Evolutionary conservation across 2,329 filamentous ascomycete species (phyloP).

Genomic region (Plectosphaerella cucumerina): DNA sequence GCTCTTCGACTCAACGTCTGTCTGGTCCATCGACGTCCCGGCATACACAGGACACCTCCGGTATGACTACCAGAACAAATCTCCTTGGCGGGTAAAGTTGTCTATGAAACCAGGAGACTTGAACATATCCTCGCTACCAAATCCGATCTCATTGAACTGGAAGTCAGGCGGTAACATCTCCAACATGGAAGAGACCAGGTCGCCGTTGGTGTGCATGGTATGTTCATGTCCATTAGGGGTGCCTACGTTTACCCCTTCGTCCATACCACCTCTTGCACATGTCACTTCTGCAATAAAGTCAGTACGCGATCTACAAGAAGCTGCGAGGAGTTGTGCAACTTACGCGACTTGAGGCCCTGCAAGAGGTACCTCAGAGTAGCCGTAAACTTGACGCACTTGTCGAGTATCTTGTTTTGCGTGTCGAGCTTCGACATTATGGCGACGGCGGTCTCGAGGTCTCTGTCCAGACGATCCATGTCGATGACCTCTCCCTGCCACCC

Average conservation of each 20-base stretch:
- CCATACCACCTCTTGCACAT: too few species aligned
- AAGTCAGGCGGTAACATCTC: not conserved
- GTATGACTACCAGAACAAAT: not conserved
- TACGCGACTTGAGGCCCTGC: conserved; percentile 3
- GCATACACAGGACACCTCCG: too few species aligned
- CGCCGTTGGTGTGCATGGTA: not conserved
- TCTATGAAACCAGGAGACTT: not conserved
- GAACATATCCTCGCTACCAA: not conserved
- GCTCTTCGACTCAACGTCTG: too few species aligned
- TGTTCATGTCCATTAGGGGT: not conserved
- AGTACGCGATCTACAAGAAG: not conserved
- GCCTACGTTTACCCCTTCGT: too few species aligned
- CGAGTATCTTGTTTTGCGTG: conserved; percentile 6
- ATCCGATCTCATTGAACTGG: not conserved
- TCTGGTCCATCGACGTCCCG: too few species aligned
- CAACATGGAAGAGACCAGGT: not conserved
- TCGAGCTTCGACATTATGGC: conserved; percentile 6
- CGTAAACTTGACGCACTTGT: conserved; percentile 9
- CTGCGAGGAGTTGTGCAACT: too few species aligned
- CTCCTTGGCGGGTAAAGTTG: not conserved
- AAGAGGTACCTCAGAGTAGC: conserved; percentile 6
- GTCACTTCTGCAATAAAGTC: too few species aligned
- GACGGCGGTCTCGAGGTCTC: conserved; percentile 1
- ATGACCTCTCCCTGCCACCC: not conserved
- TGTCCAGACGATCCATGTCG: conserved; percentile 1